Evolutionary conservation across 2,329 filamentous ascomycete species (phyloP), one percentile per base, ranked within the genome.

Genomic region (Diaporthe capsici): DNA sequence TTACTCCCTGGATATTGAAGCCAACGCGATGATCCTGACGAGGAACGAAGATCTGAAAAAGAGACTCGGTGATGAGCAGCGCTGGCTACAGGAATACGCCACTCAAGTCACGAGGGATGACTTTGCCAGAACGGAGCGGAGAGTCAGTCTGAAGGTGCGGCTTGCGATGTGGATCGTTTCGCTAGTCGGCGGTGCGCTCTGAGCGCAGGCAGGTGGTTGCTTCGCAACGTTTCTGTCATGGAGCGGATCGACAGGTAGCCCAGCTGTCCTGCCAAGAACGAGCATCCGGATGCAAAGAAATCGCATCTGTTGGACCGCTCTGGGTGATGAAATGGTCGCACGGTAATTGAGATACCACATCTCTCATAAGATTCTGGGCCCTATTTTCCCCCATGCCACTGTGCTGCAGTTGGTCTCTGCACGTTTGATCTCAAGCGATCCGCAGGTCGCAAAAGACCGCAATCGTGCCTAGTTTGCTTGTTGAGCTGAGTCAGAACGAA

Each of bases 121-220:
- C 83, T 93, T 98, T 83, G 91, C 93, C 71, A 93, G 88, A 80
- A 92, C 91, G 8, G 97, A 99, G 82, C 89, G 97, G 76, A 92
- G 95, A 75, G 97, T 98, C 0, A 92, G 95, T 1, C 87, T 97
- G 81, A 93, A 95, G 83, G 97, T 99, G 53, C 88, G 95, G 76
- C 84, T 98, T 77, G 95, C 95, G 4, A 98, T 98, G 95, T 97
- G 95, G 95, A 94, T 98, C 84, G 96, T 98, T 7, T 91, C 92
- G 80, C 87, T 95, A 47, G 90, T 98, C 10, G 96, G 96, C 0
- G 96, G 96, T 20, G 95, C 95, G n/a, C 86, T 98, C 82, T 98
- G 86, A 82, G 49, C 61, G 25, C 20, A 31, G 1, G 70, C 42
- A 12, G 34, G n/a, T 12, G 34, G 5, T 34, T 12, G n/a, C 47